Evolutionary conservation across 805 yeast genomes (phyloP), one percentile per base, ranked within the genome.

Genomic region (Starmerella cellae): DNA sequence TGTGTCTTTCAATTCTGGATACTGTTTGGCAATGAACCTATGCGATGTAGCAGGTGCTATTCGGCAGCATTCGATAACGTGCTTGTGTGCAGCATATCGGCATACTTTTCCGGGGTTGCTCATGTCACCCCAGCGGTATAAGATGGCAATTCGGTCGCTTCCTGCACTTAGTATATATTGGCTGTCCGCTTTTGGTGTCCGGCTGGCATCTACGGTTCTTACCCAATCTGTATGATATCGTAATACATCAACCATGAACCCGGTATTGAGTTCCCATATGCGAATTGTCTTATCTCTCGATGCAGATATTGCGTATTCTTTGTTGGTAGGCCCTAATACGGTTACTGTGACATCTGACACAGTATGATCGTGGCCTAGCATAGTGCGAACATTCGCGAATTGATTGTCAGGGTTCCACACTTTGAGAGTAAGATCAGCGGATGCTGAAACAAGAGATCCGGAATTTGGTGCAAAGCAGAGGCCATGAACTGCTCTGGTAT

Each of bases 191-290:
- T 27, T 19, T n/a, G 5, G 17, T 14, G 4, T 8, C 16, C 11
- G 32, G 14, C 43, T 23, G 19, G 42, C 43, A 29, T 77, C 83
- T 2, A 84, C 49, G 10, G 73, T 66, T 44, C 94, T 65, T 3
- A 84, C 84, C 96, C 96, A 87, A 50, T 84, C 95, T 9, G 82
- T 71, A 60, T 87, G 96, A 1, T 87, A 88, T 14, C 71, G 67
- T 43, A 84, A 73, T 0, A 82, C 73, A 46, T 70, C 69, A 16
- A 74, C 51, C 46, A 84, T 73, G 67, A 73, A 75, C 0, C 94
- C 95, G 2, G 75, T 60, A 11, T 60, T 57, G 49, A 77, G 68
- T 48, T 75, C 76, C 82, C 93, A 91, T 3, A 91, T 60, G 44
- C 82, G 80, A 22, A 91, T 73, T 0, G 96, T 82, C 47, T 91